Evolutionary conservation across 208 protist species (phyloP).

Genomic region (Leishmania braziliensis): DNA sequence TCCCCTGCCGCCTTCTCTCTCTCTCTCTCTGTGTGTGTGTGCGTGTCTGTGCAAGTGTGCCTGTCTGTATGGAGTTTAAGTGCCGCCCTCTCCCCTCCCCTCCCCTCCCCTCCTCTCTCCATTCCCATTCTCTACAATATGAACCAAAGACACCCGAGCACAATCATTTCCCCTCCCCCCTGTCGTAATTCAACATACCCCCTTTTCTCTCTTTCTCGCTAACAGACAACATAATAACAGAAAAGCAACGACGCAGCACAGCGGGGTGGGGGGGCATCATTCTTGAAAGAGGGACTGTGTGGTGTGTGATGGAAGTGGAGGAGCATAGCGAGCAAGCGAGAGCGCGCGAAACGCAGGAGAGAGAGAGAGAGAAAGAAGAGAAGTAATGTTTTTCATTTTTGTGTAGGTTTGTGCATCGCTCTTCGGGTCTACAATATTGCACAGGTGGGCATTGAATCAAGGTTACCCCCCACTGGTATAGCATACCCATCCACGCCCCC

Average conservation of each 20-base stretch:
- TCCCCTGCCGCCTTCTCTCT: not conserved
- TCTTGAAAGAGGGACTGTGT: not conserved
- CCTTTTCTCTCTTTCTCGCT: too few species aligned
- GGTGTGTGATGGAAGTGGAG: not conserved
- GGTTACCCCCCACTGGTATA: not conserved
- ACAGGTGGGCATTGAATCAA: not conserved
- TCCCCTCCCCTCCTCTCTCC: not conserved
- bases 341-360: not conserved
- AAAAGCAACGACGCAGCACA: not conserved
- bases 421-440: not conserved
- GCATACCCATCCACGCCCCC: not conserved
- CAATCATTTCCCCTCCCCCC: not conserved
- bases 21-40: not conserved
- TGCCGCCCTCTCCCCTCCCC: not conserved
- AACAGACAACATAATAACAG: not conserved
- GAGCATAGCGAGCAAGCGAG: not conserved
- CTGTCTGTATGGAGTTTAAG: not conserved
- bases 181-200: too few species aligned
- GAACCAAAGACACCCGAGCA: not conserved
- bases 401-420: not conserved
- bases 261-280: too few species aligned
- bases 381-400: too few species aligned
- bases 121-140: not conserved
- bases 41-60: not conserved
- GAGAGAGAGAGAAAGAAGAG: not conserved